Conservation (phyloP, 768 basidiomycete species). For the Imleria badia region DNA sequence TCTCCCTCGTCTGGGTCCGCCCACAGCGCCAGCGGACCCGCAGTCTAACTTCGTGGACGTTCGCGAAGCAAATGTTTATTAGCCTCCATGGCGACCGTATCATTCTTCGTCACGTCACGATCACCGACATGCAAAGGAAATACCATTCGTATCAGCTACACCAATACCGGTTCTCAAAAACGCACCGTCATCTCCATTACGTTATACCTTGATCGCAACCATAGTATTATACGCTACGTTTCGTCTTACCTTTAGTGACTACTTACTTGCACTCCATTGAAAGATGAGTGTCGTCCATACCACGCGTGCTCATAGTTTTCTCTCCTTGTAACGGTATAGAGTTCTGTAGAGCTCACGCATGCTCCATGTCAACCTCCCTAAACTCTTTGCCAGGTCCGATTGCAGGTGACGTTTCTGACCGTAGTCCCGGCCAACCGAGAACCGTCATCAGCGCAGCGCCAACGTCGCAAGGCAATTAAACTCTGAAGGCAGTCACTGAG, state of each 20-base stretch:
- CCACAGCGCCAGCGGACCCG: not conserved
- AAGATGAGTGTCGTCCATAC: not conserved
- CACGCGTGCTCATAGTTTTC: not conserved
- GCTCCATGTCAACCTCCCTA: not conserved
- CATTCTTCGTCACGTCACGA: not conserved
- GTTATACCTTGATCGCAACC: not conserved
- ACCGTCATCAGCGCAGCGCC: not conserved
- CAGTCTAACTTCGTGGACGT: not conserved
- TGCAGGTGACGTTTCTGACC: too few relatives aligned
- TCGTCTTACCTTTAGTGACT: not conserved
- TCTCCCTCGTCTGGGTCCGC: conserved; percentile 4
- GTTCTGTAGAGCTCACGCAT: not conserved
- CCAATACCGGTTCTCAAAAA: not conserved
- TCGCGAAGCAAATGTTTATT: not conserved
- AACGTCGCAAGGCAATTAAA: not conserved
- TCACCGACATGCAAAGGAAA: not conserved
- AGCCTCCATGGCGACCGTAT: not conserved
- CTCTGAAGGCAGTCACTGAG: not conserved
- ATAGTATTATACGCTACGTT: not conserved
- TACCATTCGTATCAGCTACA: not conserved
- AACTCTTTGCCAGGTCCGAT: not conserved
- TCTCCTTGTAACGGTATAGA: not conserved
- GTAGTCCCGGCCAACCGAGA: too few relatives aligned
- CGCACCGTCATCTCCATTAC: not conserved
- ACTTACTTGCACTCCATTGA: not conserved